A percentile compares a stretch with the other conserved stretches of the same genome.
These are phyloP conservation scores for Saccharomyces paradoxus DNA, from an alignment of 805 yeast genomes.

Conservation along the genomic window DNA sequence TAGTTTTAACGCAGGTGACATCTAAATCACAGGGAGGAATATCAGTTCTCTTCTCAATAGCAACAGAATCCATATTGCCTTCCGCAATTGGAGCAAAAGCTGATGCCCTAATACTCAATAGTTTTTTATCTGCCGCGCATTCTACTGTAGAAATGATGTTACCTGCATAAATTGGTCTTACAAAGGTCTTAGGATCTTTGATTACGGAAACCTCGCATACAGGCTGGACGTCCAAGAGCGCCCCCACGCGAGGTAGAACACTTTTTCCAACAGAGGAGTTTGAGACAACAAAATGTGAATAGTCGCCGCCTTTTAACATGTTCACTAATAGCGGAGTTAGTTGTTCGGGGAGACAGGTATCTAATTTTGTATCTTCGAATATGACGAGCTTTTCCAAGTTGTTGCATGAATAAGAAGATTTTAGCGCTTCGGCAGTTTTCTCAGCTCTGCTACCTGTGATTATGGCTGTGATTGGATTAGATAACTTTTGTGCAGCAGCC, in stretches of 20 bases:
- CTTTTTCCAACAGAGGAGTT: slow-evolving; percentile 86
- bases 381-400: slow-evolving; percentile 45
- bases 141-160: slow-evolving; percentile 81
- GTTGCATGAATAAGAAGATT: slow-evolving; percentile 9
- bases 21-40: slow-evolving; percentile 26
- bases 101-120: slow-evolving; percentile 77
- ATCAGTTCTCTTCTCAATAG: slow-evolving; percentile 41
- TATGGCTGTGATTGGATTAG: slow-evolving; percentile 74
- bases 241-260: slow-evolving; percentile 79
- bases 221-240: slow-evolving; percentile 79
- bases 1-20: slow-evolving; percentile 67
- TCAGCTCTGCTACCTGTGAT: slow-evolving; percentile 57
- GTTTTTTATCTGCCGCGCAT: slow-evolving; percentile 53
- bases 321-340: slow-evolving; percentile 58
- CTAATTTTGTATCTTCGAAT: slow-evolving; percentile 50
- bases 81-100: slow-evolving; percentile 52
- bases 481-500: slow-evolving; percentile 68
- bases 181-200: slow-evolving; percentile 52
- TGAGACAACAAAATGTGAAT: slow-evolving; percentile 67
- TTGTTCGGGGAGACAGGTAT: slow-evolving; percentile 72
- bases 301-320: slow-evolving; percentile 25
- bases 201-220: slow-evolving; percentile 73
- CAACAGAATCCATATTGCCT: slow-evolving; percentile 31
- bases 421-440: slow-evolving; percentile 38
- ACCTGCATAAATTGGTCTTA: slow-evolving; percentile 94